phyloP scores from a whole-genome alignment of 2,329 filamentous ascomycete genomes.

The Sarocladiaceae sp. region DNA sequence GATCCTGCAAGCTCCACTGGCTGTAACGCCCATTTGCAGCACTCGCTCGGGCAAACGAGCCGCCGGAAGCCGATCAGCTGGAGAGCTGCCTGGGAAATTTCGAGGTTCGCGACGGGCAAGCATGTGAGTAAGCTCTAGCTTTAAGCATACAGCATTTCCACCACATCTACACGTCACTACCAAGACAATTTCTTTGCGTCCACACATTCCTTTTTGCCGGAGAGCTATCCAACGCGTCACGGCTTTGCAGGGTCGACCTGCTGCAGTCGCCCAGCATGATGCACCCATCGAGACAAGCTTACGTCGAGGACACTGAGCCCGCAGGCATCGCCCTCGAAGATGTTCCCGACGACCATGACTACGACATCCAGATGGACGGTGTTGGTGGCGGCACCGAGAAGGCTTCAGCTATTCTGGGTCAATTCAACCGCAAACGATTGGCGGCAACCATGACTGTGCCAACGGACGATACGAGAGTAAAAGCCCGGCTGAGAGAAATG shows the following conservation, averaged over 20 bases:
- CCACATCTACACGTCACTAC: background rate
- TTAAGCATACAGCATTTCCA: background rate
- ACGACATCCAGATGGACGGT: conserved; percentile 65
- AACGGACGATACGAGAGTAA: conserved; percentile 87
- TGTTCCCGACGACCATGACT: conserved; percentile 70
- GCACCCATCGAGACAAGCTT: conserved; percentile 88
- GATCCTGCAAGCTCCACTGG: background rate
- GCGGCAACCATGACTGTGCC: conserved; percentile 88
- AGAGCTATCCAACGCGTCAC: background rate
- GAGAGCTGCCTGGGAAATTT: conserved; percentile 3
- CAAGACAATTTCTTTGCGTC: background rate
- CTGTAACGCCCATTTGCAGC: background rate
- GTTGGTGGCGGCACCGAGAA: conserved; percentile 72
- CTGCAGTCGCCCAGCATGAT: conserved; percentile 42
- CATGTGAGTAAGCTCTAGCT: background rate
- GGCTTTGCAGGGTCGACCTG: background rate
- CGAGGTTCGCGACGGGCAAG: background rate
- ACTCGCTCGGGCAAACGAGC: conserved; percentile 1
- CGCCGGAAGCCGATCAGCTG: conserved; percentile 3
- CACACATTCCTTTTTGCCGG: background rate
- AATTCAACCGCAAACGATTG: conserved; percentile 87
- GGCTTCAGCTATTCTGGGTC: conserved; percentile 77
- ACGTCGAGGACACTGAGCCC: conserved; percentile 77
- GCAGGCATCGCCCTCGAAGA: conserved; percentile 50
- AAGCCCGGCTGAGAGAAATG: conserved; percentile 73